Base-by-base conservation (phyloP, 2,329 filamentous ascomycete genomes). In the Colletotrichum lini region DNA sequence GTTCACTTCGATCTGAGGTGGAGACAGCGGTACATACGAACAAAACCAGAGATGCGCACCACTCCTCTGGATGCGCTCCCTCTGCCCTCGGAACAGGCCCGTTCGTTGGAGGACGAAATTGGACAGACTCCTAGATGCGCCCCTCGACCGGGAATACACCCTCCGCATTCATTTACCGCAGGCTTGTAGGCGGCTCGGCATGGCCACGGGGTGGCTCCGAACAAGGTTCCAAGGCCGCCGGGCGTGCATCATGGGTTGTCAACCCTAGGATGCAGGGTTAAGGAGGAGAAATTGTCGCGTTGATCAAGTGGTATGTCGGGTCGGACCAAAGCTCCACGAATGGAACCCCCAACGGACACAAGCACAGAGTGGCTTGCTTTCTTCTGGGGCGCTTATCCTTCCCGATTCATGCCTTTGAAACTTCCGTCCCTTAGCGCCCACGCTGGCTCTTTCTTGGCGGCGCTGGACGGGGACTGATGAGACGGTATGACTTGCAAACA, bases 41-140 rank as follows among this genome's bases (percentile, higher is more conserved):
- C 9, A 35, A 35, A 2, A 35, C 21, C 26, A 68, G 65, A 68
- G 65, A 64, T 40, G 68, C 65, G 68, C 65, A 58, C 65, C 68
- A 68, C 45, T 71, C 47, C 30, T 50, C 58, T 59, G 64, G 65
- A 64, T 49, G 47, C 10, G 44, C 47, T 9, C 30, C 65, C 30
- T 26, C 35, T 38, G 35, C 35, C 35, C 35, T 8, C 9, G 8
- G 38, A n/a, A 59, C 47, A 3, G 52, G 47, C 65, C 2, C 38
- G 42, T 49, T 72, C 53, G 69, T 72, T 72, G 69, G 69, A 68
- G 65, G 65, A 68, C 65, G 65, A 64, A 54, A 72, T 72, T 72
- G 53, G 18, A 45, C 69, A 58, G 52, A 26, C 58, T 47, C 53
- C 44, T 54, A 45, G 59, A 68, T 38, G 30, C 30, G 13, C n/a